Conservation (phyloP, 192 early-diverging fungal genomes). For the Backusella parvicylindrica region DNA sequence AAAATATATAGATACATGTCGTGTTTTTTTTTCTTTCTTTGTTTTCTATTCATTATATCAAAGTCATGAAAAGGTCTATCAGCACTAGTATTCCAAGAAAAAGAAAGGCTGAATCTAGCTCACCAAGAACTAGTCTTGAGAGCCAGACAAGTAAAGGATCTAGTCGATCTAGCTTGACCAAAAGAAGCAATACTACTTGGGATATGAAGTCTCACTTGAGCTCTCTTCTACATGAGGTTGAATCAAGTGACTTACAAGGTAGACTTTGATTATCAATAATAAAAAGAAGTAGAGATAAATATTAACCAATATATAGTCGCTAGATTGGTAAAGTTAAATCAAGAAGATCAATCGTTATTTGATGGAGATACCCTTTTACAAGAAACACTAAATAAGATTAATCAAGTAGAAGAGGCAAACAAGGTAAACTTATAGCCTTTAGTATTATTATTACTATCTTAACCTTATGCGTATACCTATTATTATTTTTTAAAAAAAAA, state of each 20-base stretch:
- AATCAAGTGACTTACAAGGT: neutral
- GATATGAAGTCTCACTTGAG: neutral
- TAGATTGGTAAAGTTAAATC: neutral
- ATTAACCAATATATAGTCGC: neutral
- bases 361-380: neutral
- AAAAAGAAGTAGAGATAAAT: neutral
- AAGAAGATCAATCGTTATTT: neutral
- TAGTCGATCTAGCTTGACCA: neutral
- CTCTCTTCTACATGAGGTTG: neutral
- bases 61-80: neutral
- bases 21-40: neutral
- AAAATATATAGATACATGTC: neutral
- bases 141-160: neutral
- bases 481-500: no score
- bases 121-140: neutral
- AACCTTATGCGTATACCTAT: no score
- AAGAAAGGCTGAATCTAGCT: neutral
- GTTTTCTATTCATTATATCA: neutral
- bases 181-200: neutral
- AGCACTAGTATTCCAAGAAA: neutral
- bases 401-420: neutral
- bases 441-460: neutral
- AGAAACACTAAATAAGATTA: neutral
- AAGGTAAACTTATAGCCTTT: neutral
- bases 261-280: neutral